These are phyloP conservation scores for Claviceps sp. DNA, from an alignment of 2,329 filamentous ascomycete species.

Conservation along the genomic window DNA sequence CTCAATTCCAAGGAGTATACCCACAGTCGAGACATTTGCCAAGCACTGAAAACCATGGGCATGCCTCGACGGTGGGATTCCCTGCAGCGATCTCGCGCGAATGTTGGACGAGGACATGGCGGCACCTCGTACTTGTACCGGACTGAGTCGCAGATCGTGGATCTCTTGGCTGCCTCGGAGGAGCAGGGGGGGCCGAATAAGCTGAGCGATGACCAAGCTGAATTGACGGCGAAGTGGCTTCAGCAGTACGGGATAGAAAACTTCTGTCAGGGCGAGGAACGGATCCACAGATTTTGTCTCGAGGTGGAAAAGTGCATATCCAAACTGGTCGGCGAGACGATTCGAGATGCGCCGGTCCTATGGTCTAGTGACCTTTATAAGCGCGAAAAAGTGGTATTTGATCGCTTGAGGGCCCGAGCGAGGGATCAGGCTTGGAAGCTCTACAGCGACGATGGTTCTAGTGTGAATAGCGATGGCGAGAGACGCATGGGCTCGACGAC, in stretches of 20 bases:
- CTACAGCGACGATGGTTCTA: conserved; percentile 34
- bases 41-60: conserved; percentile 85
- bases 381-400: conserved; percentile 55
- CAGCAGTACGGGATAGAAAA: conserved; percentile 74
- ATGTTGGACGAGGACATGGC: conserved; percentile 31
- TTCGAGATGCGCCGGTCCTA: conserved; percentile 72
- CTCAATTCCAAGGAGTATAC: conserved; percentile 81
- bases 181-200: conserved; percentile 89
- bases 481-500: conserved; percentile 28
- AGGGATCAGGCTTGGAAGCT: conserved; percentile 30
- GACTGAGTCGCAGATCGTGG: conserved; percentile 73
- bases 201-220: conserved; percentile 86
- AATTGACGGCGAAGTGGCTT: conserved; percentile 73
- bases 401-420: conserved; percentile 30
- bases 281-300: conserved; percentile 85
- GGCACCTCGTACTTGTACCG: conserved; percentile 58
- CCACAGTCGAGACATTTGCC: conserved; percentile 71
- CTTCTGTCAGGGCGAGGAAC: conserved; percentile 87
- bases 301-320: conserved; percentile 79
- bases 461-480: conserved; percentile 41
- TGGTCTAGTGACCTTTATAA: conserved; percentile 87
- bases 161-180: conserved; percentile 68
- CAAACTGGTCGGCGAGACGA: conserved; percentile 71
- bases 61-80: conserved; percentile 43
- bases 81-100: conserved; percentile 35